Conservation (phyloP, 192 early-diverging fungal genomes). For the Lobosporangium transversale region DNA sequence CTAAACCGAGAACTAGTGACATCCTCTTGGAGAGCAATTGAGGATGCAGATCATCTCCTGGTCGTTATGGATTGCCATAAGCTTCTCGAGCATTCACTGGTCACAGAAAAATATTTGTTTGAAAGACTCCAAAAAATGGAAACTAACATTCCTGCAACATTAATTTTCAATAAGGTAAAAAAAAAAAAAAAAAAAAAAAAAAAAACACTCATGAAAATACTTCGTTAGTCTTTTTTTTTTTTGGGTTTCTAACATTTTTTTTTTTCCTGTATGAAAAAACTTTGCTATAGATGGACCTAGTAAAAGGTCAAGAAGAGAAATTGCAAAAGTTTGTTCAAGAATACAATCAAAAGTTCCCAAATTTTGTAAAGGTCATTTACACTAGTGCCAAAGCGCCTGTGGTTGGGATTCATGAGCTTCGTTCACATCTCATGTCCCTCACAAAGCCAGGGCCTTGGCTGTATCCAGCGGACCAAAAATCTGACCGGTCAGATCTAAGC, state of each 20-base stretch:
- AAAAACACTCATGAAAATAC: too few species aligned
- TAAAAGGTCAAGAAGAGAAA: conserved; percentile 39
- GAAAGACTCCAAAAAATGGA: conserved; percentile 48
- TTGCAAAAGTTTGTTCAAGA: conserved; percentile 45
- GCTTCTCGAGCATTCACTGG: conserved; percentile 34
- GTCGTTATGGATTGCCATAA: conserved; percentile 64
- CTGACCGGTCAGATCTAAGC: conserved; percentile 62
- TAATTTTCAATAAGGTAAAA: conserved; percentile 69
- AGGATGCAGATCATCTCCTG: conserved; percentile 65
- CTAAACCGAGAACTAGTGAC: conserved; percentile 63
- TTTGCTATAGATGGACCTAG: conserved; percentile 58
- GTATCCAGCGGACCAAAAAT: conserved; percentile 57
- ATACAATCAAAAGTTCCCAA: conserved; percentile 46
- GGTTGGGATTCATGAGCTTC: conserved; percentile 32
- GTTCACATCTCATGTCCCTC: conserved; percentile 31
- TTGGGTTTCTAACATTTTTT: background rate
- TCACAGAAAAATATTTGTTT: conserved; percentile 61
- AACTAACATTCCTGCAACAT: conserved; percentile 56
- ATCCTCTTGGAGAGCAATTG: conserved; percentile 66
- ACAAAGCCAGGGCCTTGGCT: conserved; percentile 60
- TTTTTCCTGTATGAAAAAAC: background rate
- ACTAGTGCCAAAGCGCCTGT: conserved; percentile 22
- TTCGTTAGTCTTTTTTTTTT: background rate
- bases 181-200: too few species aligned
- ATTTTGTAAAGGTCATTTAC: conserved; percentile 48